Evolutionary conservation across 805 yeast species (phyloP).

Genomic region (Cyberlindnera veronae): DNA sequence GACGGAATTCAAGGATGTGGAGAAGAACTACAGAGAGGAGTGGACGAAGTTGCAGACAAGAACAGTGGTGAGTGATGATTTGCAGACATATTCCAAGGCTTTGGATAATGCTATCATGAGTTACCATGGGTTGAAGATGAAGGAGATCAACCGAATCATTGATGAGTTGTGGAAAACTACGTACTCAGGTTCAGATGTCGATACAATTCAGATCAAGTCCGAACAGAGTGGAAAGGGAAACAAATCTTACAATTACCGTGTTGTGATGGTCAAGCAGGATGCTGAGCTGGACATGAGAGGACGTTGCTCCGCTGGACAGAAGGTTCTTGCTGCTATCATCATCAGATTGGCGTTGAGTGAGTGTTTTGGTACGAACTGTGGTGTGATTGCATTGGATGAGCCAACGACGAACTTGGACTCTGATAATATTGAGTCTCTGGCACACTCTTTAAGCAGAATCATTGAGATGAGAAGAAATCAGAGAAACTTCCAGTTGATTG

Average conservation of each 20-base stretch:
- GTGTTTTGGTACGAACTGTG: constrained; percentile 92
- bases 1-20: constrained; percentile 69
- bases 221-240: constrained; percentile 50
- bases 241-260: constrained; percentile 79
- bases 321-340: constrained; percentile 87
- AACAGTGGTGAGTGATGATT: constrained; percentile 72
- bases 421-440: constrained; percentile 85
- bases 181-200: constrained; percentile 93
- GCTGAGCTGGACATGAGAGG: constrained; percentile 97
- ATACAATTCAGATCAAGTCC: constrained; percentile 79
- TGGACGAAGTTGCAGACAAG: constrained; percentile 76
- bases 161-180: constrained; percentile 94
- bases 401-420: constrained; percentile 90
- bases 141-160: constrained; percentile 80
- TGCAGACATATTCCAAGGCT: constrained; percentile 77
- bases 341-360: constrained; percentile 91
- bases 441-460: constrained; percentile 70
- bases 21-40: constrained; percentile 59
- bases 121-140: constrained; percentile 88
- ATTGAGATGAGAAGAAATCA: constrained; percentile 74
- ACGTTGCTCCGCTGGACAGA: constrained; percentile 96
- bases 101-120: constrained; percentile 92
- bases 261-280: constrained; percentile 90
- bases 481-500: constrained; percentile 87
- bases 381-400: constrained; percentile 94